Evolutionary conservation across 139 green algal species (phyloP).

Genomic region (Mesostigma viride): DNA sequence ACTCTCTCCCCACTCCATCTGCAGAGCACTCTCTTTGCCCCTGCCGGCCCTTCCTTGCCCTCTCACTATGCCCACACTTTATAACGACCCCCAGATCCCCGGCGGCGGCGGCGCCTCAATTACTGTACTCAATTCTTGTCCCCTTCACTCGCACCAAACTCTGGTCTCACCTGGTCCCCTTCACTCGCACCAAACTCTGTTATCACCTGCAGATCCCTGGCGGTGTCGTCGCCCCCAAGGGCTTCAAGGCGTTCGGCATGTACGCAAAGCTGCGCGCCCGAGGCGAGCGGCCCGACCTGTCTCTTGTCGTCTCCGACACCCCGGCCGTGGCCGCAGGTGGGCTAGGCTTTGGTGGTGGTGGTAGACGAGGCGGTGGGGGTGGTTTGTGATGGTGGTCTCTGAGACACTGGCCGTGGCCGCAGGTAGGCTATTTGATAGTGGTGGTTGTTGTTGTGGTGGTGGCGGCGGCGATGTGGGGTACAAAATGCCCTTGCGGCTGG

Average conservation of each 20-base stretch:
- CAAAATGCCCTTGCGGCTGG: not conserved
- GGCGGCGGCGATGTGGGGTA: not conserved
- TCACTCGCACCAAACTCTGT: too few relatives aligned
- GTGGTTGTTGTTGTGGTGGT: too few relatives aligned
- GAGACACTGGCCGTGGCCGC: too few relatives aligned
- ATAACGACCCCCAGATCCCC: too few relatives aligned
- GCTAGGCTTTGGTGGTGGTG: not conserved
- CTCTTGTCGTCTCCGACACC: conserved; percentile 71
- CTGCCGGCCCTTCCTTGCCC: too few relatives aligned
- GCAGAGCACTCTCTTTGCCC: too few relatives aligned
- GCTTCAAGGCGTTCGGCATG: conserved; percentile 82
- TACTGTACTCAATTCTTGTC: too few relatives aligned
- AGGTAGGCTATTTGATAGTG: not conserved
- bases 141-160: too few relatives aligned
- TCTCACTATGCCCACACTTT: too few relatives aligned
- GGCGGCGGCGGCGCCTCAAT: too few relatives aligned
- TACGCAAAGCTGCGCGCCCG: conserved; percentile 63
- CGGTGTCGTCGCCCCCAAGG: conserved; percentile 55
- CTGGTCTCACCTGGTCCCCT: too few relatives aligned
- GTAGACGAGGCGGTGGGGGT: not conserved
- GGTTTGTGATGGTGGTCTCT: not conserved
- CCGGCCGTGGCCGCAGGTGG: conserved; percentile 42
- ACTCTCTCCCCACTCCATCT: too few relatives aligned
- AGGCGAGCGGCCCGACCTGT: conserved; percentile 79
- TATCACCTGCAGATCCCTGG: conserved; percentile 29